Conservation (phyloP, 2,329 filamentous ascomycete genomes). For the Fusarium miscanthi region DNA sequence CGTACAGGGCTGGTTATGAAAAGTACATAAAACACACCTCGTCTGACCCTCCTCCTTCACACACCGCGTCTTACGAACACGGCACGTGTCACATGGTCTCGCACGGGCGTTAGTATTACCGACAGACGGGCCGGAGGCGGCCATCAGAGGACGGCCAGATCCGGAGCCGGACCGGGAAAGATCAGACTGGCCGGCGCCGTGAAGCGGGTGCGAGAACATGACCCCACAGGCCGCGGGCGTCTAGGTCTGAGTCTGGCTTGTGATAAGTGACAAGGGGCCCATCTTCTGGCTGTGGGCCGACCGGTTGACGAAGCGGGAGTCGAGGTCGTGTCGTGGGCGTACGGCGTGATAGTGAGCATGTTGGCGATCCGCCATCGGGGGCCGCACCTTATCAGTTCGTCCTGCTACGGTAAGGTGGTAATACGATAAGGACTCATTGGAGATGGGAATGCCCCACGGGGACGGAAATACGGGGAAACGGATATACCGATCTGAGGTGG, state of each 20-base stretch:
- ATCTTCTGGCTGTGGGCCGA: slow-evolving; percentile 37
- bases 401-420: slow-evolving; percentile 9
- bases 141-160: slow-evolving; percentile 7
- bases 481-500: slow-evolving; percentile 21
- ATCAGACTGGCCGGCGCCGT: slow-evolving; percentile 34
- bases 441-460: slow-evolving; percentile 32
- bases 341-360: slow-evolving; percentile 8
- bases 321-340: slow-evolving; percentile 11
- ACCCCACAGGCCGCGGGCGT: slow-evolving; percentile 22
- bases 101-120: slow-evolving; percentile 29
- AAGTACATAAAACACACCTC: slow-evolving; percentile 72
- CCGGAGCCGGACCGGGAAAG: slow-evolving; percentile 27
- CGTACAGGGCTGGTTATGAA: slow-evolving; percentile 75
- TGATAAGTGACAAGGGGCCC: slow-evolving; percentile 42
- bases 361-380: slow-evolving; percentile 20
- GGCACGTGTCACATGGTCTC: slow-evolving; percentile 72
- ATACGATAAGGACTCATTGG: slow-evolving; percentile 32
- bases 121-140: slow-evolving; percentile 10
- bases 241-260: slow-evolving; percentile 33
- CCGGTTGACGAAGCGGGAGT: slow-evolving; percentile 13
- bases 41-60: slow-evolving; percentile 69
- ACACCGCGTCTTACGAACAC: slow-evolving; percentile 73
- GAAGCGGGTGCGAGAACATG: slow-evolving; percentile 41
- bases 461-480: slow-evolving; percentile 43
- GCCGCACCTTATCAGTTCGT: slow-evolving; percentile 19